Evolutionary conservation across 257 asterid genomes (phyloP).

Genomic region (Nicotiana undulata): DNA sequence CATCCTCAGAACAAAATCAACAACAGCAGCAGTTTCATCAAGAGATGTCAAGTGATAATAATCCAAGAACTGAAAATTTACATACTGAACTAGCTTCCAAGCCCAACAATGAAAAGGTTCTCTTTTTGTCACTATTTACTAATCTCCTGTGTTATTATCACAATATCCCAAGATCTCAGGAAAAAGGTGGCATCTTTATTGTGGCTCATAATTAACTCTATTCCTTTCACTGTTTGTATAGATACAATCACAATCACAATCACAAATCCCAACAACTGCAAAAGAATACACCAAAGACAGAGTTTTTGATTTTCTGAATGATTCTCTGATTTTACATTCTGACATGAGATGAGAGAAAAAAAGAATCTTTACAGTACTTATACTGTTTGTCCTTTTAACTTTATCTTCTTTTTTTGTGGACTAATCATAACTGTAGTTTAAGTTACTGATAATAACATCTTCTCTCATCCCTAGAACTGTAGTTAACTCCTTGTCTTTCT

Average conservation of each 20-base stretch:
- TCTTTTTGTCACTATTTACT: neutral
- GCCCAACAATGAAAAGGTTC: slow-evolving; percentile 57
- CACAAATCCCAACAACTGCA: slow-evolving; percentile 27
- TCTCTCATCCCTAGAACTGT: slow-evolving; percentile 52
- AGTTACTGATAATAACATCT: slow-evolving; percentile 38
- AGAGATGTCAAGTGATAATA: slow-evolving; percentile 28
- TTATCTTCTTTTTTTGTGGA: neutral
- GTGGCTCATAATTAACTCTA: neutral
- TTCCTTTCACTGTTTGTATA: neutral
- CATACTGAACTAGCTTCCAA: slow-evolving; percentile 32
- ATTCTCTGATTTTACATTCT: slow-evolving; percentile 25
- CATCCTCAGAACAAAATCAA: slow-evolving; percentile 25
- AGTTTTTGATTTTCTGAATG: slow-evolving; percentile 27
- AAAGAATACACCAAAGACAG: slow-evolving; percentile 21
- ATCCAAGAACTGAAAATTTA: slow-evolving; percentile 26
- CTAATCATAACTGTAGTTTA: slow-evolving; percentile 30
- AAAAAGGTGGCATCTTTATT: slow-evolving; percentile 24
- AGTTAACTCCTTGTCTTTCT: slow-evolving; percentile 34
- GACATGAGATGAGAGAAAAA: slow-evolving; percentile 11
- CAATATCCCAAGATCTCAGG: slow-evolving; percentile 27
- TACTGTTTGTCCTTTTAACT: slow-evolving; percentile 17
- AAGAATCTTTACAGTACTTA: slow-evolving; percentile 52
- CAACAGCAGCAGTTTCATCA: neutral
- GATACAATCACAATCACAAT: slow-evolving; percentile 20
- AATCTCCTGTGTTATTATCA: slow-evolving; percentile 8